phyloP scores from a whole-genome alignment of 108 stramenopile species.

The Skeletonema costatum region DNA sequence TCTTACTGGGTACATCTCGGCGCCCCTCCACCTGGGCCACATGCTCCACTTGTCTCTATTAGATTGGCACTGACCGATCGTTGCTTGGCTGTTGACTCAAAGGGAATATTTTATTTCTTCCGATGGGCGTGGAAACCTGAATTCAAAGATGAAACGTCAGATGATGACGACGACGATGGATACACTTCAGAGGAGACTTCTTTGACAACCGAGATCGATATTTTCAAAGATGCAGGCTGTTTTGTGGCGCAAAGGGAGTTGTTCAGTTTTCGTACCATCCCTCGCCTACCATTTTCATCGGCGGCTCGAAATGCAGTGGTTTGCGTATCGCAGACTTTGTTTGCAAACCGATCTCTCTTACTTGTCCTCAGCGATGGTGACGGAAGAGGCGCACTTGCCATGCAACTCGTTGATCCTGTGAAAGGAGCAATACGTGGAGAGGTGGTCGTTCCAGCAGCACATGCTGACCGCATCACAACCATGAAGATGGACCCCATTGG shows the following conservation, averaged over 20 bases:
- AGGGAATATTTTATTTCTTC: slow-evolving; percentile 89
- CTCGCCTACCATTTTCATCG: slow-evolving; percentile 66
- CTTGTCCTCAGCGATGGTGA: slow-evolving; percentile 88
- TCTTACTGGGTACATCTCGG: slow-evolving; percentile 91
- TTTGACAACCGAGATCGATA: neutral
- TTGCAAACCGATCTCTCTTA: slow-evolving; percentile 77
- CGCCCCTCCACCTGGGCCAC: slow-evolving; percentile 90
- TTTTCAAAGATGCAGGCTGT: slow-evolving; percentile 71
- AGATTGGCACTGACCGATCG: slow-evolving; percentile 81
- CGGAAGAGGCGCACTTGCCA: slow-evolving; percentile 72
- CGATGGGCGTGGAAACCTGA: slow-evolving; percentile 91
- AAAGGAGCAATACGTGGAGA: slow-evolving; percentile 80
- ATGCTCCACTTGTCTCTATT: slow-evolving; percentile 72
- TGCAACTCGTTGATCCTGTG: slow-evolving; percentile 88
- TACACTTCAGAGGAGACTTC: slow-evolving; percentile 8
- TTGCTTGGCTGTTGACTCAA: slow-evolving; percentile 86
- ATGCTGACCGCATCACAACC: slow-evolving; percentile 69
- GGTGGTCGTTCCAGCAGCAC: slow-evolving; percentile 72
- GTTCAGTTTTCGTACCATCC: slow-evolving; percentile 81
- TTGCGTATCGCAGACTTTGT: slow-evolving; percentile 83
- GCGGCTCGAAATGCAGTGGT: slow-evolving; percentile 26
- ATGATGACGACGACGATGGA: slow-evolving; percentile 18
- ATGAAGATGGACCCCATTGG: slow-evolving; percentile 88
- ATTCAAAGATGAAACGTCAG: slow-evolving; percentile 41
- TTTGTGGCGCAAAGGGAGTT: slow-evolving; percentile 89